These are phyloP conservation scores for Pezicula rhizophila DNA, from an alignment of 2,329 filamentous ascomycete genomes.

Conservation along the genomic window DNA sequence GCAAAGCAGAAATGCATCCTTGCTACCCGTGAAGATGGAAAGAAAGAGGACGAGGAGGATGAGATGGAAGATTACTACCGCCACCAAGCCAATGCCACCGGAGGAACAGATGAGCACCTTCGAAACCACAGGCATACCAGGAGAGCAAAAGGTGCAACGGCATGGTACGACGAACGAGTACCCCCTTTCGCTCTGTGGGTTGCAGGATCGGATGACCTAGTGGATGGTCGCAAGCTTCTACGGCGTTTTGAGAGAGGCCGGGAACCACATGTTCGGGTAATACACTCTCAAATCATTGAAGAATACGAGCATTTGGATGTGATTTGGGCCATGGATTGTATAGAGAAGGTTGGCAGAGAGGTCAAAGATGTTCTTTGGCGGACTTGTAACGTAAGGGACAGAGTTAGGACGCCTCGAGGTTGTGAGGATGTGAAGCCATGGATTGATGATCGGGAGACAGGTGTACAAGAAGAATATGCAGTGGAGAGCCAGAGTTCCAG, in stretches of 20 bases:
- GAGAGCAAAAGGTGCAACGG: constrained; percentile 44
- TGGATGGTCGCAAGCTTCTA: constrained; percentile 73
- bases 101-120: constrained; percentile 21
- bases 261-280: constrained; percentile 75
- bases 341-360: constrained; percentile 77
- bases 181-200: constrained; percentile 89
- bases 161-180: constrained; percentile 76
- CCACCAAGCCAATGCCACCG: not conserved
- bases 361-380: constrained; percentile 79
- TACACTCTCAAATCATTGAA: constrained; percentile 76
- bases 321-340: constrained; percentile 86
- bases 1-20: constrained; percentile 81
- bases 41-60: constrained; percentile 47
- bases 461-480: not conserved
- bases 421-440: constrained; percentile 24
- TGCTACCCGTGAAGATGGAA: constrained; percentile 66
- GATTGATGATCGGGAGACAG: constrained; percentile 10
- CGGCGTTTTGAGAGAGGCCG: constrained; percentile 67
- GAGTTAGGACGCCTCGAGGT: constrained; percentile 19
- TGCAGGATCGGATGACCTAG: constrained; percentile 73
- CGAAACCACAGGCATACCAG: constrained; percentile 12
- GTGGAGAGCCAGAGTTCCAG: not conserved
- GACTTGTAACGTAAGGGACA: constrained; percentile 44
- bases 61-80: constrained; percentile 25
- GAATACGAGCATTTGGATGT: constrained; percentile 93